These are phyloP conservation scores for Epichloe amarillans DNA, from an alignment of 2,329 filamentous ascomycete species.

Conservation along the genomic window DNA sequence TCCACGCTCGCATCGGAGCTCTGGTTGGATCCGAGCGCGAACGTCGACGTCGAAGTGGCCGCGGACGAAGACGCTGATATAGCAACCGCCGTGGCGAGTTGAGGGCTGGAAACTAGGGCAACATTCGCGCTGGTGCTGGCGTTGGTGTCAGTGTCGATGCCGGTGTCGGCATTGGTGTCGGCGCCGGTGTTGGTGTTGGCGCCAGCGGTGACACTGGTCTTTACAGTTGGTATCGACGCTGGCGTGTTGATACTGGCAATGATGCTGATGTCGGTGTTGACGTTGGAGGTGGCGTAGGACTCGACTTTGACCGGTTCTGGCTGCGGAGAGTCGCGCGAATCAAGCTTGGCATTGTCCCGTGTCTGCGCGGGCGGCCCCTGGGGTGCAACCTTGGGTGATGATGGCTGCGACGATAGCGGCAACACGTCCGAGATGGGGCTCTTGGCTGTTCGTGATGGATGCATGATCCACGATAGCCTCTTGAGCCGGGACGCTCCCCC, in stretches of 20 bases:
- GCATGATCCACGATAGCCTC: conserved; percentile 8
- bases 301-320: not conserved
- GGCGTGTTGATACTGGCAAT: too few relatives aligned
- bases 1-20: conserved; percentile 13
- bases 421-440: conserved; percentile 31
- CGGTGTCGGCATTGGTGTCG: not conserved
- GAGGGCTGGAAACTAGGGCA: not conserved
- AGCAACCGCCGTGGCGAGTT: not conserved
- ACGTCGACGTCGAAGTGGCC: not conserved
- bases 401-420: conserved; percentile 16
- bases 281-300: not conserved
- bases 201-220: not conserved
- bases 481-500: conserved; percentile 5
- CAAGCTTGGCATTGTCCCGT: not conserved
- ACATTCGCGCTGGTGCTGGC: not conserved
- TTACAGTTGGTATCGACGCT: too few relatives aligned
- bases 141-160: not conserved
- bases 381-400: conserved; percentile 1
- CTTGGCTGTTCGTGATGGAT: conserved; percentile 11
- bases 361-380: not conserved
- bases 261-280: not conserved
- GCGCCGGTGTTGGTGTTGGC: not conserved
- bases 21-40: conserved; percentile 6
- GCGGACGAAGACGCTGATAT: not conserved
- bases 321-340: not conserved